Evolutionary conservation across 2,329 filamentous ascomycete genomes (phyloP).

Genomic region (Aureobasidium pullulans): DNA sequence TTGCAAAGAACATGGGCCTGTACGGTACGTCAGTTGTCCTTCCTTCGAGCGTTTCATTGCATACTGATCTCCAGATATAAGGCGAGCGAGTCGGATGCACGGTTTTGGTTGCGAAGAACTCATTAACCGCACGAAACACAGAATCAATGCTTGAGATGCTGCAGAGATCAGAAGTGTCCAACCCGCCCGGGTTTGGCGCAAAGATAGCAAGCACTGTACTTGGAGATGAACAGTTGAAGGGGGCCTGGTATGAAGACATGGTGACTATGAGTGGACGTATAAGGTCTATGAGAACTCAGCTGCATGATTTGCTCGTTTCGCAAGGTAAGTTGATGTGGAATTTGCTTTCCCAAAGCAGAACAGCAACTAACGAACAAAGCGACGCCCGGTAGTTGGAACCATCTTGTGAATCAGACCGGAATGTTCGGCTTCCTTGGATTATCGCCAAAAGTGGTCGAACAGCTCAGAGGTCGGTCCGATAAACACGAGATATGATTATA

Average conservation of each 20-base stretch:
- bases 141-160: too few relatives aligned
- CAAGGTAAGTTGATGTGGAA: constrained; percentile 56
- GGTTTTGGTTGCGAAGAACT: constrained; percentile 66
- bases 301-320: background rate
- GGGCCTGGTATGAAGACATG: constrained; percentile 56
- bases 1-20: constrained; percentile 55
- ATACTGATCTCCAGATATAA: background rate
- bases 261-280: background rate
- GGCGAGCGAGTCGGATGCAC: constrained; percentile 80
- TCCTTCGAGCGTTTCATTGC: too few relatives aligned
- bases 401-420: constrained; percentile 56
- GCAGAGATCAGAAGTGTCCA: constrained; percentile 42
- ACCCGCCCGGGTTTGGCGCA: constrained; percentile 84
- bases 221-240: constrained; percentile 68
- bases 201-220: constrained; percentile 64
- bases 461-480: constrained; percentile 19
- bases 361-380: constrained; percentile 26
- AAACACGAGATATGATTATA: too few relatives aligned
- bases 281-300: background rate
- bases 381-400: constrained; percentile 83
- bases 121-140: too few relatives aligned
- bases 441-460: constrained; percentile 59
- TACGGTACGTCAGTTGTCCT: constrained; percentile 46
- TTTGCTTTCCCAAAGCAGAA: constrained; percentile 25
- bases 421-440: constrained; percentile 92